A percentile compares a stretch with the other conserved stretches of the same genome.
Evolutionary conservation across 1,284 basidiomycete genomes (phyloP).

Genomic region (Naganishia albida): DNA sequence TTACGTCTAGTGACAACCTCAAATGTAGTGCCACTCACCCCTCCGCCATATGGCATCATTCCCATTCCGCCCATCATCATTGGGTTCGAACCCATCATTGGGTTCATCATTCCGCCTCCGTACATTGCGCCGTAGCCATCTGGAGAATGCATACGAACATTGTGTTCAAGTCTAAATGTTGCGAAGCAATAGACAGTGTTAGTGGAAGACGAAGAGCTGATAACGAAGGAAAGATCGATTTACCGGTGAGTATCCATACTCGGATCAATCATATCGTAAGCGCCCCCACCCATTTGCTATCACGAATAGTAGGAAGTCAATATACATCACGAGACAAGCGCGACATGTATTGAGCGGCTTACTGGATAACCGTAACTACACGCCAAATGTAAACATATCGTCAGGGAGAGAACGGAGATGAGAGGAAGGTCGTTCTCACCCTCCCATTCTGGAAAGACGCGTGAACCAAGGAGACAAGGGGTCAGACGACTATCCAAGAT

Average conservation of each 20-base stretch:
- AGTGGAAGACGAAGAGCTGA: neutral
- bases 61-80: constrained; percentile 26
- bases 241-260: constrained; percentile 33
- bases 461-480: neutral
- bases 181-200: neutral
- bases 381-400: too few species aligned
- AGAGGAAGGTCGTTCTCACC: neutral
- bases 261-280: constrained; percentile 27
- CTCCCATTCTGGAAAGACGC: constrained; percentile 5
- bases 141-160: constrained; percentile 31
- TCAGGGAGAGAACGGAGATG: too few species aligned
- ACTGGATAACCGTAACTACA: too few species aligned
- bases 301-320: too few species aligned
- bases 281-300: constrained; percentile 37
- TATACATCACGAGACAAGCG: too few species aligned
- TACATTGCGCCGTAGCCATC: constrained; percentile 34
- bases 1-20: neutral
- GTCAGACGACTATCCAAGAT: neutral
- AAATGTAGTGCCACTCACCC: neutral
- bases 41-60: constrained; percentile 30
- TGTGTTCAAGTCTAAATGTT: constrained; percentile 28
- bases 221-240: neutral
- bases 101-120: constrained; percentile 8
- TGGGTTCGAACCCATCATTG: constrained; percentile 13
- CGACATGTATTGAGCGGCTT: too few species aligned